Conservation (phyloP, 1,139 yeast genomes). For the Saccharomyces pastorianus region DNA sequence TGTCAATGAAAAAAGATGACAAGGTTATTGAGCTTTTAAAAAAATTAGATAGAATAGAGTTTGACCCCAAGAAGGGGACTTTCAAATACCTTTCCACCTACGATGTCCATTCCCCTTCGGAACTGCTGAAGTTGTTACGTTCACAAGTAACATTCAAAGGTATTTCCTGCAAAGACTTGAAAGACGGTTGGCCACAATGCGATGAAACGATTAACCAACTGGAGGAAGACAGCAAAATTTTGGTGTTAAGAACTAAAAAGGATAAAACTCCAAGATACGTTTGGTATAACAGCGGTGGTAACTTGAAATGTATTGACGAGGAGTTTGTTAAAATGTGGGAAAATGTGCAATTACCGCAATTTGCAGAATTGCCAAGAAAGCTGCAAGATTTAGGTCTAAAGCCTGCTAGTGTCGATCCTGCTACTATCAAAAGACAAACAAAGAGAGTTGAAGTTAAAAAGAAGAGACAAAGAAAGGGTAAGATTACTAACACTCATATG, state of each 20-base stretch:
- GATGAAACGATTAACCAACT: slow-evolving; percentile 65
- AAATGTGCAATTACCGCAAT: slow-evolving; percentile 67
- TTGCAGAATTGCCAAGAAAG: slow-evolving; percentile 69
- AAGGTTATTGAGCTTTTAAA: slow-evolving; percentile 61
- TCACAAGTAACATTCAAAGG: slow-evolving; percentile 86
- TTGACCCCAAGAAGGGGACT: slow-evolving; percentile 50
- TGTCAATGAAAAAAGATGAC: slow-evolving; percentile 34
- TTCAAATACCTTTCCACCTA: slow-evolving; percentile 83
- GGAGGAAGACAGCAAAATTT: slow-evolving; percentile 65
- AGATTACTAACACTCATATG: slow-evolving; percentile 93
- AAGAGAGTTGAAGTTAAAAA: slow-evolving; percentile 46
- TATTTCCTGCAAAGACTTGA: slow-evolving; percentile 74
- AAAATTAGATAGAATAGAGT: slow-evolving; percentile 67
- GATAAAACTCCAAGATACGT: slow-evolving; percentile 84
- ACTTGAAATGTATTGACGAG: slow-evolving; percentile 66
- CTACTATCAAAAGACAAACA: slow-evolving; percentile 64
- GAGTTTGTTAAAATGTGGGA: slow-evolving; percentile 82
- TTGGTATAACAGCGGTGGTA: slow-evolving; percentile 82
- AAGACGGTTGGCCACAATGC: slow-evolving; percentile 97
- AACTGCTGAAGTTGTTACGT: slow-evolving; percentile 63
- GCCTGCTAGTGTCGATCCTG: slow-evolving; percentile 97
- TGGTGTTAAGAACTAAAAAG: slow-evolving; percentile 83
- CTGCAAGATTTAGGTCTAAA: slow-evolving; percentile 79
- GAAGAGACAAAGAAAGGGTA: slow-evolving; percentile 86
- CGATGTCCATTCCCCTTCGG: slow-evolving; percentile 75